A percentile compares a stretch with the other conserved stretches of the same genome.
Conservation (phyloP, 768 basidiomycete species). For the Lanmaoa pseudosensibilis region DNA sequence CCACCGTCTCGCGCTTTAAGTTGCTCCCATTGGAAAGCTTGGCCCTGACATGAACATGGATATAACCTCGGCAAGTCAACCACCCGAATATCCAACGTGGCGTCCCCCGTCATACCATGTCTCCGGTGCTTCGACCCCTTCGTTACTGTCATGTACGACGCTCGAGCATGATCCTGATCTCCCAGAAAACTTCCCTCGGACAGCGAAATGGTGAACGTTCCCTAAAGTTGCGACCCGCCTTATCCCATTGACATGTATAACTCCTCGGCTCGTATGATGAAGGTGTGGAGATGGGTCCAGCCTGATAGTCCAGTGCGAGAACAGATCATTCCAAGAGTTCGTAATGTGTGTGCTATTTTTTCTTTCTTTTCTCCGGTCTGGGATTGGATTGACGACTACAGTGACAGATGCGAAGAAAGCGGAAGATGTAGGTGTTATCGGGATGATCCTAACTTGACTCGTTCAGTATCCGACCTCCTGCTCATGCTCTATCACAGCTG, state of each 20-base stretch:
- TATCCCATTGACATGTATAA: not conserved
- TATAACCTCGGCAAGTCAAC: not conserved
- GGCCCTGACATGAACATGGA: not conserved
- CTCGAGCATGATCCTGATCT: slow-evolving; percentile 26
- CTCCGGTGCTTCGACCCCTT: slow-evolving; percentile 12
- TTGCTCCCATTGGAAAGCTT: too few relatives aligned
- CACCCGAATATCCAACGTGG: slow-evolving; percentile 25
- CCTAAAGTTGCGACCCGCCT: not conserved
- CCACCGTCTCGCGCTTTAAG: too few relatives aligned
- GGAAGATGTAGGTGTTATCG: not conserved
- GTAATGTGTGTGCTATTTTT: slow-evolving; percentile 37
- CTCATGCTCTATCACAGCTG: not conserved
- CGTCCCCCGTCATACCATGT: slow-evolving; percentile 33
- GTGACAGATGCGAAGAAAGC: not conserved
- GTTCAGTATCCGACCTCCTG: not conserved
- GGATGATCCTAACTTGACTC: not conserved
- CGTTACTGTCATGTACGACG: slow-evolving; percentile 6
- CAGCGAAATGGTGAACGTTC: slow-evolving; percentile 52
- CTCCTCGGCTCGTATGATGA: not conserved
- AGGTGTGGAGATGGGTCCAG: slow-evolving; percentile 79
- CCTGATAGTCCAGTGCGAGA: slow-evolving; percentile 69
- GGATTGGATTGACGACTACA: not conserved
- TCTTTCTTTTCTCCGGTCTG: not conserved
- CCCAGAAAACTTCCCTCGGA: slow-evolving; percentile 51
- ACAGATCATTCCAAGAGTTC: slow-evolving; percentile 60